Conservation (phyloP, 495 filamentous ascomycete genomes). For the Melanomma pulvis-pyrius region DNA sequence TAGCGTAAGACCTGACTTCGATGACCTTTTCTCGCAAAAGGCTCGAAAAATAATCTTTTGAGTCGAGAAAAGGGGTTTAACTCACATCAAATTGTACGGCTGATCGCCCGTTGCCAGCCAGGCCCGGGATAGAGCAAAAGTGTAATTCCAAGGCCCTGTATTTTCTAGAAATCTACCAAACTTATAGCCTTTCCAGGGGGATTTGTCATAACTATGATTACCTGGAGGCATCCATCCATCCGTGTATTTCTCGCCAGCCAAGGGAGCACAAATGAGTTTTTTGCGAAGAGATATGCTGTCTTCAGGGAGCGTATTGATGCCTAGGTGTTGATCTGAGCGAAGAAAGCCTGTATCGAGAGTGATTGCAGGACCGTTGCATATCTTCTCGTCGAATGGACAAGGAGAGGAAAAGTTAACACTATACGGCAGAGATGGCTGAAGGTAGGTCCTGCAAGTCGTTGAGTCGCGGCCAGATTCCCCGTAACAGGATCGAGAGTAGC, state of each 20-base stretch:
- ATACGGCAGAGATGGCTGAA: neutral
- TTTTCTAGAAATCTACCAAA: neutral
- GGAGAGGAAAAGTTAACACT: neutral
- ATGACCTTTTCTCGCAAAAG: too few relatives aligned
- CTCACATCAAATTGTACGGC: constrained; percentile 1
- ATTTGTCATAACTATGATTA: too few relatives aligned
- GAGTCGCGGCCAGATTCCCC: neutral
- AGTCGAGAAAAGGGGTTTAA: neutral
- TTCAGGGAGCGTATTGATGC: constrained; percentile 14
- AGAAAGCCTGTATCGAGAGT: constrained; percentile 16
- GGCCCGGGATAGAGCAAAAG: neutral
- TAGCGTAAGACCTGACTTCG: too few relatives aligned
- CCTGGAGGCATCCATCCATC: constrained; percentile 10
- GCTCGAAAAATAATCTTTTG: neutral
- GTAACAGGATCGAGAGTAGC: constrained; percentile 18
- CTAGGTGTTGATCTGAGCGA: constrained; percentile 4
- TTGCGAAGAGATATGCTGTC: constrained; percentile 16
- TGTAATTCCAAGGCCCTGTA: neutral
- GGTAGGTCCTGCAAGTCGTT: constrained; percentile 1
- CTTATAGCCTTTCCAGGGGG: neutral
- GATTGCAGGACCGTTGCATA: constrained; percentile 21
- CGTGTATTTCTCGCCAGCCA: constrained; percentile 15
- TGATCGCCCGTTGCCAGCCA: neutral
- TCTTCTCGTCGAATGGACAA: constrained; percentile 26
- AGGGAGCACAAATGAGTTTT: constrained; percentile 12